phyloP scores from a whole-genome alignment of 164 flowering plant genomes.

The Annona squamosa region DNA sequence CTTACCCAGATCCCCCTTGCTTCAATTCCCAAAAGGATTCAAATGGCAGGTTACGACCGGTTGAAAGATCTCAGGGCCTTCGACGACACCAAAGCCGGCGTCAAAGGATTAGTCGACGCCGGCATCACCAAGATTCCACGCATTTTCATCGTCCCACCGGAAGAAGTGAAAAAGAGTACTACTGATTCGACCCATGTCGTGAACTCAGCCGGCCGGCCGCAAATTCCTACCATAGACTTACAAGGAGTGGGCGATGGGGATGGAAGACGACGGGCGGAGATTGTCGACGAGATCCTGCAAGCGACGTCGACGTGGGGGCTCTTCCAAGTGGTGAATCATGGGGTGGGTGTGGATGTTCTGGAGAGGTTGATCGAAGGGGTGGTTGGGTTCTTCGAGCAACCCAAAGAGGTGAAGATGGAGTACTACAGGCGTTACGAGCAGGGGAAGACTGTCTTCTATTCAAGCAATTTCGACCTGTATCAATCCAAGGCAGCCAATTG shows the following conservation, averaged over 20 bases:
- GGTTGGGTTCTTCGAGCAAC: constrained; percentile 32
- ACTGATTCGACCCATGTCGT: neutral
- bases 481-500: constrained; percentile 23
- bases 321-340: constrained; percentile 53
- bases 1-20: too few species aligned
- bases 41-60: neutral
- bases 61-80: constrained; percentile 13
- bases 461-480: constrained; percentile 31
- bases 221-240: constrained; percentile 30
- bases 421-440: constrained; percentile 24
- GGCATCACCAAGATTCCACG: constrained; percentile 12
- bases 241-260: neutral
- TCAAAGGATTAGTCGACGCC: constrained; percentile 20
- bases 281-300: constrained; percentile 15
- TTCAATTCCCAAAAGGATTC: too few species aligned
- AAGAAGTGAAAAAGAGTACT: neutral
- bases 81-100: constrained; percentile 17
- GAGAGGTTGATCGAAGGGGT: constrained; percentile 39
- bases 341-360: constrained; percentile 27
- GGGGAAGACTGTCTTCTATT: constrained; percentile 15
- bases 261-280: neutral
- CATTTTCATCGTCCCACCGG: constrained; percentile 8
- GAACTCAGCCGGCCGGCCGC: neutral
- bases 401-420: constrained; percentile 26
- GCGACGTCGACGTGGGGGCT: constrained; percentile 45